These are phyloP conservation scores for Saturnispora serradocipensis DNA, from an alignment of 805 yeast species.

Conservation along the genomic window DNA sequence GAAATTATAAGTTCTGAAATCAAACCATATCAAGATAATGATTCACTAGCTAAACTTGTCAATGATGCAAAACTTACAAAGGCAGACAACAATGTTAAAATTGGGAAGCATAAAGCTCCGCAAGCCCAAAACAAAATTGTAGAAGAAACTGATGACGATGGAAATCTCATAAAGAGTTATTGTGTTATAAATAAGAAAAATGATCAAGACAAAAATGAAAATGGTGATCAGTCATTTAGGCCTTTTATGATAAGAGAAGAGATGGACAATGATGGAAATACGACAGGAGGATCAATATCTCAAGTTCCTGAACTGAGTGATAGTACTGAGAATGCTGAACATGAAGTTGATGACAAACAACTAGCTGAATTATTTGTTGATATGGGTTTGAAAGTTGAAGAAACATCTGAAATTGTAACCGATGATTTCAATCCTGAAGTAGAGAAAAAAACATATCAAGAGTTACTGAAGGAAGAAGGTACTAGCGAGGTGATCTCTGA, in stretches of 20 bases:
- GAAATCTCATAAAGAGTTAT: slow-evolving; percentile 5
- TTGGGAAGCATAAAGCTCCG: too few relatives aligned
- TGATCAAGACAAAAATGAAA: slow-evolving; percentile 11
- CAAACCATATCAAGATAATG: slow-evolving; percentile 25
- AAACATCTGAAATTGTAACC: background rate
- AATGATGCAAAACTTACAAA: background rate
- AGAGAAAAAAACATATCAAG: background rate
- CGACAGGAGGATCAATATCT: slow-evolving; percentile 35
- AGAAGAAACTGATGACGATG: slow-evolving; percentile 27
- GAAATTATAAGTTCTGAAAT: slow-evolving; percentile 44
- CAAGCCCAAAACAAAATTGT: slow-evolving; percentile 24
- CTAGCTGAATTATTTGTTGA: slow-evolving; percentile 27
- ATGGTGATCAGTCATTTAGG: slow-evolving; percentile 13
- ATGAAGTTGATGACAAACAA: slow-evolving; percentile 23
- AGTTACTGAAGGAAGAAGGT: slow-evolving; percentile 5
- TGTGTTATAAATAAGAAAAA: slow-evolving; percentile 2
- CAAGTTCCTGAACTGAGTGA: slow-evolving; percentile 22
- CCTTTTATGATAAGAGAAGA: slow-evolving; percentile 71
- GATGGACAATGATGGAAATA: slow-evolving; percentile 70
- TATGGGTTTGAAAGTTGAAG: slow-evolving; percentile 24
- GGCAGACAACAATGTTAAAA: background rate
- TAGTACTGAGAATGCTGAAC: slow-evolving; percentile 9
- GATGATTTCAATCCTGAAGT: background rate
- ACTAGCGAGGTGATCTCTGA: background rate
- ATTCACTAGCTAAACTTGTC: slow-evolving; percentile 1